These are phyloP conservation scores for Lentinula boryana DNA, from an alignment of 768 basidiomycete genomes.

Conservation along the genomic window DNA sequence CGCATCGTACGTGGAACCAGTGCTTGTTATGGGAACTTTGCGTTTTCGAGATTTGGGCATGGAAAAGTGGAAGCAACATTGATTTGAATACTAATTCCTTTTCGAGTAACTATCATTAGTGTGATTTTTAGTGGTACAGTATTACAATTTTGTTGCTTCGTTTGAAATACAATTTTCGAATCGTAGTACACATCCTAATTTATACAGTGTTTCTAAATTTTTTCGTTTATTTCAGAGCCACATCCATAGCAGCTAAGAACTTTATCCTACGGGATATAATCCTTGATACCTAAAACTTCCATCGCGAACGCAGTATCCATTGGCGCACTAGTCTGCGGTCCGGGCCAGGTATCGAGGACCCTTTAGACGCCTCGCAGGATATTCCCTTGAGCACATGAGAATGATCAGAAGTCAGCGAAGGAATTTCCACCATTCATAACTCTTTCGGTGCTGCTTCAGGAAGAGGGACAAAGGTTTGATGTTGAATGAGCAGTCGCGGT, in stretches of 20 bases:
- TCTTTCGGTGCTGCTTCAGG: neutral
- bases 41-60: slow-evolving; percentile 6
- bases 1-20: neutral
- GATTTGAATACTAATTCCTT: neutral
- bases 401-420: neutral
- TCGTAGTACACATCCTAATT: too few relatives aligned
- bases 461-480: neutral
- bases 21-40: slow-evolving; percentile 1
- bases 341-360: neutral
- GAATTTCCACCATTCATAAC: neutral
- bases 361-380: neutral
- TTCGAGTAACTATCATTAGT: neutral
- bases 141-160: too few relatives aligned
- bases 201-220: too few relatives aligned
- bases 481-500: neutral
- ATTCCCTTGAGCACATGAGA: slow-evolving; percentile 13
- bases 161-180: too few relatives aligned
- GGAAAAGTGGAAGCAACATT: neutral
- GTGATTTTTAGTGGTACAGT: too few relatives aligned
- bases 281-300: neutral
- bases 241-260: neutral
- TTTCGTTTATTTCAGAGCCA: neutral
- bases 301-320: neutral
- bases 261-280: slow-evolving; percentile 5
- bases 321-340: neutral